Evolutionary conservation across 2,329 filamentous ascomycete genomes (phyloP).

Genomic region (Xylaria arbuscula): DNA sequence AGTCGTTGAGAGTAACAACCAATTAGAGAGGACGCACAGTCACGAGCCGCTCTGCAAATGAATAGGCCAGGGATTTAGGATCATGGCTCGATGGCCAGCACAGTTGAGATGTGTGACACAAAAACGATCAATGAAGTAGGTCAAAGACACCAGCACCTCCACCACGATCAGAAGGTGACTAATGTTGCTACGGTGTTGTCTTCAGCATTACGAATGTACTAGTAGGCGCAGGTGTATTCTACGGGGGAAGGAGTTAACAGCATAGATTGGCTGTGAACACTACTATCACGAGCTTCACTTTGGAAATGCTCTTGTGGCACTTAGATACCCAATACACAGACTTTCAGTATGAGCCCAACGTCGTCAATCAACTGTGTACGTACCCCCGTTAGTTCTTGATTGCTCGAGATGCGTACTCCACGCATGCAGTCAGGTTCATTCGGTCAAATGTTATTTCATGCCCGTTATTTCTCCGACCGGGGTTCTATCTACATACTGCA

Average conservation of each 20-base stretch:
- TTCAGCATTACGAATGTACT: conserved; percentile 25
- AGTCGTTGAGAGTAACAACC: not conserved
- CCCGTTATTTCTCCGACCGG: conserved; percentile 19
- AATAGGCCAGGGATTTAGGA: not conserved
- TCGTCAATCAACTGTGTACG: not conserved
- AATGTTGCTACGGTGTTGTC: conserved; percentile 28
- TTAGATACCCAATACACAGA: conserved; percentile 23
- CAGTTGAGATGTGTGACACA: conserved; percentile 7
- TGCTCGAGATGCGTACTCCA: not conserved
- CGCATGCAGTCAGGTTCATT: conserved; percentile 4
- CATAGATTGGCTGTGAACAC: conserved; percentile 6
- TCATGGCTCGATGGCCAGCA: not conserved
- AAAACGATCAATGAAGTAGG: conserved; percentile 30
- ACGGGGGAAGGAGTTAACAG: not conserved
- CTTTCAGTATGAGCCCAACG: not conserved
- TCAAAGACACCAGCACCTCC: conserved; percentile 27
- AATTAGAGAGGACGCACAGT: not conserved
- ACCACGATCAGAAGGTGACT: conserved; percentile 30
- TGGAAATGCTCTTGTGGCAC: not conserved
- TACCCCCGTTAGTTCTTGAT: not conserved
- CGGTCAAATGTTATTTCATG: conserved; percentile 27
- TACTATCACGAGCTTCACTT: conserved; percentile 2
- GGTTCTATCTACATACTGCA: not conserved
- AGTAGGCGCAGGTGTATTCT: not conserved
- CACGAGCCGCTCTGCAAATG: not conserved